Conservation (phyloP, 768 basidiomycete genomes). For the Podaxis carcinomalis region DNA sequence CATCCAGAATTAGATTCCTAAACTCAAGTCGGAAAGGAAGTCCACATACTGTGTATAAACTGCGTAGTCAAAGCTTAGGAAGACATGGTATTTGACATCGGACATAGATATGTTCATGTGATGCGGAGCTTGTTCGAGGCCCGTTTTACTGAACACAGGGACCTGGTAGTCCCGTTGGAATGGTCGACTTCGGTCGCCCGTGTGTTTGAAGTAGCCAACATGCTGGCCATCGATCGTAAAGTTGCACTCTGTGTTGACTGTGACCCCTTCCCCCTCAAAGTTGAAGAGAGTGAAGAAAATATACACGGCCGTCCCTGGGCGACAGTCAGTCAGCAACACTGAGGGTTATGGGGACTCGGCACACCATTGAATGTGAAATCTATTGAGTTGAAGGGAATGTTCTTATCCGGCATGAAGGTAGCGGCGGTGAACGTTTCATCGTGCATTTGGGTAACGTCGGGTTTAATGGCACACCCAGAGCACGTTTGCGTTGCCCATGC, state of each 20-base stretch:
- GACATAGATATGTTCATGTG: slow-evolving; percentile 8
- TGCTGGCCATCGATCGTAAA: slow-evolving; percentile 19
- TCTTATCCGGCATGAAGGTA: slow-evolving; percentile 23
- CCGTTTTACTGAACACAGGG: slow-evolving; percentile 15
- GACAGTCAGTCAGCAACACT: not conserved
- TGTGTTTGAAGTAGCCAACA: slow-evolving; percentile 16
- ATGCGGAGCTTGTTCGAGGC: slow-evolving; percentile 10
- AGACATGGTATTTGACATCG: slow-evolving; percentile 7
- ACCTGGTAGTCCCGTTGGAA: slow-evolving; percentile 16
- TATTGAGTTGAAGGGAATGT: slow-evolving; percentile 17
- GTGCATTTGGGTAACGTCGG: slow-evolving; percentile 19
- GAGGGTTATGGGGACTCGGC: not conserved
- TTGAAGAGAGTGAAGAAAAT: slow-evolving; percentile 37
- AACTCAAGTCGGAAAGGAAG: not conserved
- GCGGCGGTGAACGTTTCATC: slow-evolving; percentile 27
- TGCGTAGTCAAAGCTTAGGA: slow-evolving; percentile 15
- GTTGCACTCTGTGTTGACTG: slow-evolving; percentile 19
- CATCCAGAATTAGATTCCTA: not conserved
- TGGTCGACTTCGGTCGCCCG: slow-evolving; percentile 11
- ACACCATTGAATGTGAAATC: slow-evolving; percentile 25
- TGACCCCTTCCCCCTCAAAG: slow-evolving; percentile 17
- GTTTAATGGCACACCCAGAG: slow-evolving; percentile 20
- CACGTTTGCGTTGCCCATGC: slow-evolving; percentile 24
- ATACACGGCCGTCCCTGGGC: slow-evolving; percentile 29
- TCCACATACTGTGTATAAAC: slow-evolving; percentile 10